phyloP scores from a whole-genome alignment of 768 basidiomycete species.

The Terana coerulea region DNA sequence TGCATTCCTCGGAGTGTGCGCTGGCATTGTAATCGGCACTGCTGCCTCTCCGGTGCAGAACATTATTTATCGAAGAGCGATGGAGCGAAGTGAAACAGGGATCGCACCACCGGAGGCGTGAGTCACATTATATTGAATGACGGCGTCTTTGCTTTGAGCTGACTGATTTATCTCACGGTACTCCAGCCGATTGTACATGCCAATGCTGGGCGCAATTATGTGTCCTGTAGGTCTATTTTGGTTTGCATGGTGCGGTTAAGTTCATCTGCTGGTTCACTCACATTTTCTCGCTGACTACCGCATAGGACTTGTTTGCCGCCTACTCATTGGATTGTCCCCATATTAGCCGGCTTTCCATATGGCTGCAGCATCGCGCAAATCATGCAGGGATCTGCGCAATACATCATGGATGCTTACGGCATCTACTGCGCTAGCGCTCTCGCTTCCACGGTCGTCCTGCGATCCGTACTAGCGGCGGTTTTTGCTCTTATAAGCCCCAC shows the following conservation, averaged over 20 bases:
- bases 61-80: conserved; percentile 46
- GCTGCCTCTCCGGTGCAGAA: conserved; percentile 51
- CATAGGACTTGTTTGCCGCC: conserved; percentile 46
- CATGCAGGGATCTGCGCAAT: conserved; percentile 60
- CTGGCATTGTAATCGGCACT: conserved; percentile 51
- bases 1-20: conserved; percentile 61
- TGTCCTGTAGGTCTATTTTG: conserved; percentile 60
- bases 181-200: conserved; percentile 53
- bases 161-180: no score
- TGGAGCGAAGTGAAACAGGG: conserved; percentile 44
- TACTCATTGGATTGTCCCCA: conserved; percentile 64
- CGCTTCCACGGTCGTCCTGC: conserved; percentile 64
- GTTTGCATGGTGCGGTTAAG: conserved; percentile 62
- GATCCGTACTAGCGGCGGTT: conserved; percentile 58
- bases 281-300: neutral
- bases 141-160: neutral
- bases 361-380: conserved; percentile 61
- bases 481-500: conserved; percentile 57
- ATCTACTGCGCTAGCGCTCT: conserved; percentile 66
- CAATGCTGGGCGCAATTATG: conserved; percentile 48
- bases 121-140: conserved; percentile 15
- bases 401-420: conserved; percentile 69
- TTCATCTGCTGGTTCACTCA: neutral
- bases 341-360: conserved; percentile 64
- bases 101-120: conserved; percentile 60